A percentile compares a stretch with the other conserved stretches of the same genome.
These are phyloP conservation scores for Psilocybe cubensis DNA, from an alignment of 768 basidiomycete species.

Conservation along the genomic window DNA sequence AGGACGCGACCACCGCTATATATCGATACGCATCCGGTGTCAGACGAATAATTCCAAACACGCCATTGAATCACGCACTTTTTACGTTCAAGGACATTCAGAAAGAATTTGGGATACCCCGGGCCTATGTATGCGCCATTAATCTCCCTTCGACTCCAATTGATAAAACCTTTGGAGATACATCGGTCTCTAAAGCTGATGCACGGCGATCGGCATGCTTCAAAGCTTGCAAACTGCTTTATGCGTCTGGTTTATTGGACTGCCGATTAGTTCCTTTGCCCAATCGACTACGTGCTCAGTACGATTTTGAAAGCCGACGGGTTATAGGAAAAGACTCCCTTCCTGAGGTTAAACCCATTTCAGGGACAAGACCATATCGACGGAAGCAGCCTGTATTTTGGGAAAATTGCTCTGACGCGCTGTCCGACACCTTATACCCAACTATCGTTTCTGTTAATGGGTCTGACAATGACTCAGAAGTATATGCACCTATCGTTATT, in stretches of 20 bases:
- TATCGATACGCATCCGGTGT: constrained; percentile 50
- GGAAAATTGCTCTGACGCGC: constrained; percentile 41
- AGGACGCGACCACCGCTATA: constrained; percentile 60
- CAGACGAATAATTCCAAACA: constrained; percentile 6
- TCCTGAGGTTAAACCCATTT: constrained; percentile 25
- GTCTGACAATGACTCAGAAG: constrained; percentile 30
- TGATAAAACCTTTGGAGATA: constrained; percentile 45
- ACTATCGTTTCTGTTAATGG: constrained; percentile 49
- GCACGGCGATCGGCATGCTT: constrained; percentile 67
- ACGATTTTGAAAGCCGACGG: constrained; percentile 15
- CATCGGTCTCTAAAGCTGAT: constrained; percentile 47
- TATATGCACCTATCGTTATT: constrained; percentile 64
- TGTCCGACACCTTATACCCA: constrained; percentile 52
- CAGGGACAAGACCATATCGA: constrained; percentile 57
- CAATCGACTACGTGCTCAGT: constrained; percentile 20
- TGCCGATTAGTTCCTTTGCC: constrained; percentile 48
- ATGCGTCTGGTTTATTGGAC: constrained; percentile 54
- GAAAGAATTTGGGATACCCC: constrained; percentile 27
- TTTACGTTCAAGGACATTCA: constrained; percentile 45
- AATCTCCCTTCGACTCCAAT: constrained; percentile 46
- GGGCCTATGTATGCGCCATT: constrained; percentile 48
- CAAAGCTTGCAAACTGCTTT: constrained; percentile 54
- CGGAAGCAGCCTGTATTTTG: constrained; percentile 72
- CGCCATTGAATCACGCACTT: constrained; percentile 26
- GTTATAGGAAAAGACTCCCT: constrained; percentile 21